phyloP scores from a whole-genome alignment of 2,329 filamentous ascomycete species.

The Monosporascus sp. region DNA sequence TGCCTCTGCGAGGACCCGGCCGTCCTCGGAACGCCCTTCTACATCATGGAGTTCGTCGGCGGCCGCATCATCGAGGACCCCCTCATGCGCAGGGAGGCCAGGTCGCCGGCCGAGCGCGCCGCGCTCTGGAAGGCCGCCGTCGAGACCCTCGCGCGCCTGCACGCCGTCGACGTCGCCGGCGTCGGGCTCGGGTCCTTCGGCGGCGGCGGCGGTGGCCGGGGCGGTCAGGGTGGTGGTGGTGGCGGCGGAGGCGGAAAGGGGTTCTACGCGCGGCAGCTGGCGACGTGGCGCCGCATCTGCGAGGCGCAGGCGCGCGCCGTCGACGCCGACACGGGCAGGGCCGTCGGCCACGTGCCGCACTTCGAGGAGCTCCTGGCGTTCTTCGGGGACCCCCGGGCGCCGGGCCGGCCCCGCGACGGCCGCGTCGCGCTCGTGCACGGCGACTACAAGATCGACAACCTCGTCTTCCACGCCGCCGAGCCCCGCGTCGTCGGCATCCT shows the following conservation, averaged over 20 bases:
- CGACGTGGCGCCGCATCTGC: conserved; percentile 76
- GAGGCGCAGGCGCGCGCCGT: conserved; percentile 68
- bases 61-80: conserved; percentile 92
- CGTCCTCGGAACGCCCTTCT: conserved; percentile 87
- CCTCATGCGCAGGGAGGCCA: conserved; percentile 59
- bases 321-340: conserved; percentile 70
- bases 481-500: conserved; percentile 86
- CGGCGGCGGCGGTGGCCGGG: conserved; percentile 50
- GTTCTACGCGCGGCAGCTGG: conserved; percentile 83
- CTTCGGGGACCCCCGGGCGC: conserved; percentile 56
- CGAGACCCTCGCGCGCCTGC: conserved; percentile 77
- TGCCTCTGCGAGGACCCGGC: conserved; percentile 78
- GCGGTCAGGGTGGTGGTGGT: not conserved
- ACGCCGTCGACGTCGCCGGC: conserved; percentile 62
- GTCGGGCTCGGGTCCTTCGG: conserved; percentile 73
- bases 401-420: conserved; percentile 74
- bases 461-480: conserved; percentile 86
- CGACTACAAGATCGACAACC: conserved; percentile 93
- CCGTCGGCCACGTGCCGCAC: conserved; percentile 79
- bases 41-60: conserved; percentile 94
- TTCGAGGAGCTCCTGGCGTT: conserved; percentile 76
- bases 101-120: conserved; percentile 62
- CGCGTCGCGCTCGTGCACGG: conserved; percentile 80
- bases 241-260: conserved; percentile 47
- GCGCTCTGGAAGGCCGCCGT: conserved; percentile 85